These are phyloP conservation scores for Macrophomina phaseolina DNA, from an alignment of 2,329 filamentous ascomycete species.

Conservation along the genomic window DNA sequence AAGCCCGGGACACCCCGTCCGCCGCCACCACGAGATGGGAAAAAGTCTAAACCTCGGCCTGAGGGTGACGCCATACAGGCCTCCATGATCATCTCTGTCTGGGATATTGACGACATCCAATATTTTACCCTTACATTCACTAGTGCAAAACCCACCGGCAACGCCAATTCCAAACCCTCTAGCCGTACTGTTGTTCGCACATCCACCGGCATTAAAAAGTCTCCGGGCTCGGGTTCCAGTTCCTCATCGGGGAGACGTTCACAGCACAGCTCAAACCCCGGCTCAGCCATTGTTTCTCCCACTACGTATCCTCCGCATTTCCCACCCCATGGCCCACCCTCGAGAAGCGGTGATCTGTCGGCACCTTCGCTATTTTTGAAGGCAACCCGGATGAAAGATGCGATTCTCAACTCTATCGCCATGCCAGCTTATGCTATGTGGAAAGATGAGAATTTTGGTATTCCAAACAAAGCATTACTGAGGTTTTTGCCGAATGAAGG, in stretches of 20 bases:
- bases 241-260: constrained; percentile 45
- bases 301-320: constrained; percentile 65
- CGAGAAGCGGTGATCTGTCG: constrained; percentile 59
- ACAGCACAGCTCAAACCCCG: constrained; percentile 37
- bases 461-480: constrained; percentile 71
- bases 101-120: constrained; percentile 69
- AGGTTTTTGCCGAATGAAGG: constrained; percentile 48
- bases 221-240: constrained; percentile 45
- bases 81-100: constrained; percentile 78
- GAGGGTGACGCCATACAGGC: constrained; percentile 57
- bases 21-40: background rate
- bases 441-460: constrained; percentile 76
- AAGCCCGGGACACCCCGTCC: background rate
- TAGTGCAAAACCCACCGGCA: constrained; percentile 47
- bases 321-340: constrained; percentile 70
- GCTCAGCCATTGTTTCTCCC: constrained; percentile 57
- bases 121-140: constrained; percentile 81
- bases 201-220: constrained; percentile 44
- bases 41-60: constrained; percentile 33
- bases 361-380: constrained; percentile 74
- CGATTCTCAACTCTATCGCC: constrained; percentile 74
- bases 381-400: constrained; percentile 76
- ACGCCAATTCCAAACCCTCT: constrained; percentile 29
- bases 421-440: constrained; percentile 81
- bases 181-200: constrained; percentile 52